phyloP scores from a whole-genome alignment of 495 filamentous ascomycete species.

The Wilcoxina mikolae region DNA sequence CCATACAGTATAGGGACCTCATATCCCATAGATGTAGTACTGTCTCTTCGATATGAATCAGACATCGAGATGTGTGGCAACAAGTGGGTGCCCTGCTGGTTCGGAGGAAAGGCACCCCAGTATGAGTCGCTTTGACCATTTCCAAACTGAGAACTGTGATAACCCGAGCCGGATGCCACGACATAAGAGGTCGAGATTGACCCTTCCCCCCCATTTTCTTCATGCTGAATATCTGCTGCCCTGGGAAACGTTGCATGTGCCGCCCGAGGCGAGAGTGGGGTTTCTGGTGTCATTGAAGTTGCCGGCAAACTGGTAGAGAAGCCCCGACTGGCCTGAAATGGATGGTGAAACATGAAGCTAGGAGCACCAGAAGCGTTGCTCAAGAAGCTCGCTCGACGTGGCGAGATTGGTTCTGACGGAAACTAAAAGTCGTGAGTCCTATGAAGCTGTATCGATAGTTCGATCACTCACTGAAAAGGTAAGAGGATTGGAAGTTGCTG shows the following conservation, averaged over 20 bases:
- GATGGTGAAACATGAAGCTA: conserved; percentile 15
- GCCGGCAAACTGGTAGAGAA: conserved; percentile 12
- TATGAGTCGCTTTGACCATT: neutral
- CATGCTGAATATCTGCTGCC: neutral
- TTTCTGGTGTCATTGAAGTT: conserved; percentile 9
- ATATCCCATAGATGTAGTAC: neutral
- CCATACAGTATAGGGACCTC: neutral
- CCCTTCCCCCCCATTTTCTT: neutral
- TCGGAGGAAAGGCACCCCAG: neutral
- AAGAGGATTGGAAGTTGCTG: conserved; percentile 7
- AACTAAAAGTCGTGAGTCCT: conserved; percentile 1
- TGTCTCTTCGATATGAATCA: neutral
- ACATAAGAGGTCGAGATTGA: neutral
- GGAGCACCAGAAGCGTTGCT: conserved; percentile 9
- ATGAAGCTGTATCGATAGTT: conserved; percentile 5
- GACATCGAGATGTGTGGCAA: neutral
- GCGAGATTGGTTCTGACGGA: conserved; percentile 9
- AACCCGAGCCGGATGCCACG: neutral
- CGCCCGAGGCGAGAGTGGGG: conserved; percentile 16
- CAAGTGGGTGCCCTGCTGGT: neutral
- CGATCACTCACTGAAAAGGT: neutral
- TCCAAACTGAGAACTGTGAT: neutral
- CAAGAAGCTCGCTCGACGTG: conserved; percentile 16
- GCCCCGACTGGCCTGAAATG: conserved; percentile 14
- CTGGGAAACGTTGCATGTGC: conserved; percentile 7